A percentile compares a stretch with the other conserved stretches of the same genome.
Evolutionary conservation across 2,329 filamentous ascomycete genomes (phyloP).

Genomic region (Aspergillus sp.): DNA sequence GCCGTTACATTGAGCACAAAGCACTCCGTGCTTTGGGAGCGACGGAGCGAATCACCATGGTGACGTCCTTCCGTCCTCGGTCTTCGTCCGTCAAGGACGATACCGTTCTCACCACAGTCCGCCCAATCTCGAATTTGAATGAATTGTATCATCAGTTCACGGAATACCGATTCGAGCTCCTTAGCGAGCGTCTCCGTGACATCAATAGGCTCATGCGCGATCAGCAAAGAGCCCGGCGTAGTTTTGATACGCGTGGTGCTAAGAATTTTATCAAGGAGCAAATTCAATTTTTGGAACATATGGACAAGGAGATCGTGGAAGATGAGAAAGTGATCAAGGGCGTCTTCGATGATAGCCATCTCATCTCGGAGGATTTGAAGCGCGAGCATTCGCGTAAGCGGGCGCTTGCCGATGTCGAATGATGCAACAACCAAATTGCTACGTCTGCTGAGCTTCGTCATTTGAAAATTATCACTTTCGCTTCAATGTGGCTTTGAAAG

Average conservation of each 20-base stretch:
- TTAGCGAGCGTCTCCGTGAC: conserved; percentile 57
- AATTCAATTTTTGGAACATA: too few species aligned
- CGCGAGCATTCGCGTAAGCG: conserved; percentile 29
- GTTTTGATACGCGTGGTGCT: conserved; percentile 24
- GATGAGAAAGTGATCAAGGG: conserved; percentile 43
- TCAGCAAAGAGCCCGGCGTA: conserved; percentile 32
- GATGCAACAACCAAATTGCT: not conserved
- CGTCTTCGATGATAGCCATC: conserved; percentile 37
- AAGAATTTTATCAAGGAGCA: conserved; percentile 15
- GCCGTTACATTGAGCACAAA: conserved; percentile 66
- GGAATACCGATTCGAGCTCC: conserved; percentile 64
- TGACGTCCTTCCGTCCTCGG: conserved; percentile 66
- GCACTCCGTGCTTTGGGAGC: conserved; percentile 61
- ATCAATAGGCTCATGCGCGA: conserved; percentile 30
- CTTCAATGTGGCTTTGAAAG: too few species aligned
- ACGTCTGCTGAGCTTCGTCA: not conserved
- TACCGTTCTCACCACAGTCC: conserved; percentile 61
- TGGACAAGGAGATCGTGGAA: conserved; percentile 44
- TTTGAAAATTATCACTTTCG: not conserved
- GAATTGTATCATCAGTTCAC: conserved; percentile 63
- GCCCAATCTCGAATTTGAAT: conserved; percentile 58
- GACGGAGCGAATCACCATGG: conserved; percentile 65
- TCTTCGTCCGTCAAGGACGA: conserved; percentile 59
- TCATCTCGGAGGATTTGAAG: conserved; percentile 41
- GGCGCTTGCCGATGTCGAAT: conserved; percentile 15